Percentiles rank a stretch among this genome's conserved stretches.
Evolutionary conservation across 495 filamentous ascomycete species (phyloP).

Genomic region (Penicillium psychrofluorescens): DNA sequence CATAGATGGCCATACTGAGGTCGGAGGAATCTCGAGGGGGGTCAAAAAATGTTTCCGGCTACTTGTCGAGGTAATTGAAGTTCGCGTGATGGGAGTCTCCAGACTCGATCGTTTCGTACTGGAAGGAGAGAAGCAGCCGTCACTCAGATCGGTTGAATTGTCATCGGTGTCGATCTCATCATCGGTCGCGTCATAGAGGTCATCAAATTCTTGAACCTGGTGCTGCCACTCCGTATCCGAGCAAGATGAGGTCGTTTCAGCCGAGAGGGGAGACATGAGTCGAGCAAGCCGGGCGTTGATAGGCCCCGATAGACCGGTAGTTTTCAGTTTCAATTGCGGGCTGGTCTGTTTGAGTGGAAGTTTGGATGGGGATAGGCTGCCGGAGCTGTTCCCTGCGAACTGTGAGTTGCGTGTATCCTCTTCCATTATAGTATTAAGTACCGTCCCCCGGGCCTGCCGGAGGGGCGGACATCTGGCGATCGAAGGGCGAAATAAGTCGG

Average conservation of each 20-base stretch:
- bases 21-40: slow-evolving; percentile 61
- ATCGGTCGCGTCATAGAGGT: slow-evolving; percentile 76
- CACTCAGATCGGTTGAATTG: slow-evolving; percentile 9
- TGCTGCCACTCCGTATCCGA: slow-evolving; percentile 41
- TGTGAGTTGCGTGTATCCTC: slow-evolving; percentile 51
- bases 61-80: slow-evolving; percentile 31
- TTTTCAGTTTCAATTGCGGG: slow-evolving; percentile 32
- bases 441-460: slow-evolving; percentile 63
- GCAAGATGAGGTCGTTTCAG: slow-evolving; percentile 31
- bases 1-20: slow-evolving; percentile 49
- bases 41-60: slow-evolving; percentile 52
- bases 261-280: slow-evolving; percentile 30
- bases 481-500: slow-evolving; percentile 51
- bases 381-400: slow-evolving; percentile 10
- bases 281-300: slow-evolving; percentile 21
- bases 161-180: slow-evolving; percentile 33
- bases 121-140: slow-evolving; percentile 38
- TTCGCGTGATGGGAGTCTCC: slow-evolving; percentile 29
- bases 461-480: slow-evolving; percentile 49
- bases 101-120: slow-evolving; percentile 35
- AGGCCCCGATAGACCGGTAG: slow-evolving; percentile 24
- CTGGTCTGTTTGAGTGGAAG: slow-evolving; percentile 10
- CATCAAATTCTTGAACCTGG: slow-evolving; percentile 58
- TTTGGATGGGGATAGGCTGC: slow-evolving; percentile 1
- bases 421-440: slow-evolving; percentile 76